Percentiles rank a stretch among this genome's conserved stretches.
Conservation (phyloP, 2,329 filamentous ascomycete species). For the Fusarium burgessii region DNA sequence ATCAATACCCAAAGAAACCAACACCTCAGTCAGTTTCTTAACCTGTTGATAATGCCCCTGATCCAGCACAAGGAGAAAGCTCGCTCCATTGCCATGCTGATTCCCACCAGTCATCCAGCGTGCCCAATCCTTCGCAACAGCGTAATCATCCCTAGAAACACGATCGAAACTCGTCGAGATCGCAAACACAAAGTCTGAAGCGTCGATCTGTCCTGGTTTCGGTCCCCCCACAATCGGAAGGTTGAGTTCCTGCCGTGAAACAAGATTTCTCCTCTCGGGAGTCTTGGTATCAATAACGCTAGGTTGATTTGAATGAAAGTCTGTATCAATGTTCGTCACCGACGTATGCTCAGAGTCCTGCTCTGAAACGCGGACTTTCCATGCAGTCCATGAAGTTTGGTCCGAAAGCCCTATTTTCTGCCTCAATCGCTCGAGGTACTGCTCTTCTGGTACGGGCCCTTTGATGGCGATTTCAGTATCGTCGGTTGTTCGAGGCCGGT, state of each 20-base stretch:
- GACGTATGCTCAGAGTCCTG: constrained; percentile 45
- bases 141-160: constrained; percentile 54
- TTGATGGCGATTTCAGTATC: constrained; percentile 30
- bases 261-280: constrained; percentile 44
- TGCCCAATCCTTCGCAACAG: constrained; percentile 57
- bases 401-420: constrained; percentile 48
- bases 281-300: constrained; percentile 46
- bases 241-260: constrained; percentile 48
- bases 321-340: constrained; percentile 47
- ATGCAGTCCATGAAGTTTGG: constrained; percentile 51
- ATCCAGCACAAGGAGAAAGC: constrained; percentile 57
- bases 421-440: constrained; percentile 49
- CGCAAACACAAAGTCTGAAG: constrained; percentile 57
- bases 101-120: constrained; percentile 60
- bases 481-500: constrained; percentile 11
- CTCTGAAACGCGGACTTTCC: constrained; percentile 49
- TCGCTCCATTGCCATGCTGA: constrained; percentile 57
- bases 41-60: constrained; percentile 52
- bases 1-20: constrained; percentile 55
- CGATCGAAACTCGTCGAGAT: constrained; percentile 58
- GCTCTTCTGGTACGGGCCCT: constrained; percentile 48
- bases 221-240: constrained; percentile 51
- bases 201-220: constrained; percentile 52
- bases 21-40: constrained; percentile 45
- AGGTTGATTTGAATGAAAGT: constrained; percentile 49